Percentiles rank a stretch among this genome's conserved stretches.
Conservation (phyloP, 345 rosid genomes). For the Stellera chamaejasme region DNA sequence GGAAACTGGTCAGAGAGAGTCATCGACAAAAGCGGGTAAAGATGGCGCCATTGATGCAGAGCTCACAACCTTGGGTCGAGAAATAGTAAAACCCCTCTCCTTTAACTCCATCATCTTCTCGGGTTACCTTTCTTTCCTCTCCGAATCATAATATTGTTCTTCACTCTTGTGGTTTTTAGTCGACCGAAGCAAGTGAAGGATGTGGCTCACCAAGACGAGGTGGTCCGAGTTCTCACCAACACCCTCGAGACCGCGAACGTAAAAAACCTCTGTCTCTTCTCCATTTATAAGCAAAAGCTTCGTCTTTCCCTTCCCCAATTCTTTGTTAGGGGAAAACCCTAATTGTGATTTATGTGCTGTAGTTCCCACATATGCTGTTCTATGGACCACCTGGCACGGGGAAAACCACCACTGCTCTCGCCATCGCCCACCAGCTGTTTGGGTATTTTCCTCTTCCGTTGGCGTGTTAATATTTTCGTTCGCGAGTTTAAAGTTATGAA, state of each 20-base stretch:
- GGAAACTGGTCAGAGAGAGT: too few species aligned
- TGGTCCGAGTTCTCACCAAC: slow-evolving; percentile 93
- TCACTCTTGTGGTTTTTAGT: slow-evolving; percentile 25
- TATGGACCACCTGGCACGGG: slow-evolving; percentile 98
- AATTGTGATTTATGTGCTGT: slow-evolving; percentile 1
- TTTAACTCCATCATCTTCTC: too few species aligned
- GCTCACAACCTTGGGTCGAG: slow-evolving; percentile 93
- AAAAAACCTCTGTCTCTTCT: slow-evolving; percentile 2
- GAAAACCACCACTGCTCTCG: slow-evolving; percentile 93
- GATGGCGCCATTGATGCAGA: slow-evolving; percentile 87
- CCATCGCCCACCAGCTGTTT: slow-evolving; percentile 86
- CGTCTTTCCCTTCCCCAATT: too few species aligned
- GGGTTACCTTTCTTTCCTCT: not conserved
- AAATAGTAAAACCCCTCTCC: slow-evolving; percentile 44
- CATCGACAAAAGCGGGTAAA: not conserved
- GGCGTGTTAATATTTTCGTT: not conserved
- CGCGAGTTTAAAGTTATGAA: not conserved
- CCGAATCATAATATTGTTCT: not conserved
- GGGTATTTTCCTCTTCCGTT: slow-evolving; percentile 38
- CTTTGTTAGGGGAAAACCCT: slow-evolving; percentile 17
- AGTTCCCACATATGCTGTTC: slow-evolving; percentile 98
- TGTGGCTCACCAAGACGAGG: slow-evolving; percentile 96
- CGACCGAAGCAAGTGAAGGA: slow-evolving; percentile 93
- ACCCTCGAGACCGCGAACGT: slow-evolving; percentile 80
- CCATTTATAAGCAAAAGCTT: not conserved